phyloP scores from a whole-genome alignment of 2,329 filamentous ascomycete species.

The Rosellinia necatrix region DNA sequence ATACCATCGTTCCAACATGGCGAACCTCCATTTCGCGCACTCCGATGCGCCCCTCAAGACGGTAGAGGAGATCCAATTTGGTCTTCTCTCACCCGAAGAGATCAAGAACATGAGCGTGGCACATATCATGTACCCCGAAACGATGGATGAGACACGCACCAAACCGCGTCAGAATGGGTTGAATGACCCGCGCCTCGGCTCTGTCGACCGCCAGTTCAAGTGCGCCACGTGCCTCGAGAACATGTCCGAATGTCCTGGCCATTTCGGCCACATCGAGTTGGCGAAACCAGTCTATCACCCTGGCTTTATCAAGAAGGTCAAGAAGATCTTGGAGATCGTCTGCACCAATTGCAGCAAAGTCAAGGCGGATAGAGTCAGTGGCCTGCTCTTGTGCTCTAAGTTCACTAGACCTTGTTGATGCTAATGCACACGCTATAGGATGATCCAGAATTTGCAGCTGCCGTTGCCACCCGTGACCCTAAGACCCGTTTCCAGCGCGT shows the following conservation, averaged over 20 bases:
- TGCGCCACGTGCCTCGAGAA: conserved; percentile 96
- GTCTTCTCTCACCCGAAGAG: conserved; percentile 95
- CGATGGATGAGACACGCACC: conserved; percentile 94
- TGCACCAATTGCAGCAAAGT: conserved; percentile 99
- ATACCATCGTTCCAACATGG: conserved; percentile 65
- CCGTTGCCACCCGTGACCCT: conserved; percentile 83
- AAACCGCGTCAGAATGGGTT: conserved; percentile 89
- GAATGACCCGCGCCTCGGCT: conserved; percentile 94
- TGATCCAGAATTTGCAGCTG: conserved; percentile 81
- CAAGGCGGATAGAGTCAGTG: conserved; percentile 96
- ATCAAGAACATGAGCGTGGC: conserved; percentile 99
- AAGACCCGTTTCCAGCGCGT: conserved; percentile 93
- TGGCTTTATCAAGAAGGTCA: conserved; percentile 98
- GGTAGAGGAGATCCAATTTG: conserved; percentile 99
- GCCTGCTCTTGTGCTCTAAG: conserved; percentile 61
- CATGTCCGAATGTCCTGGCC: conserved; percentile 94
- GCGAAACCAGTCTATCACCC: conserved; percentile 92
- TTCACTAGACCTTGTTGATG: conserved; percentile 57
- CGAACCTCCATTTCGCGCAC: conserved; percentile 87
- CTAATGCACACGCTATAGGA: conserved; percentile 69
- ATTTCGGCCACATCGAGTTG: conserved; percentile 98
- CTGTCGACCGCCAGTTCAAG: conserved; percentile 92
- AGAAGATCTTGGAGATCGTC: conserved; percentile 98
- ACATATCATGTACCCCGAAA: conserved; percentile 97
- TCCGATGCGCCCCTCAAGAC: conserved; percentile 96